Percentiles rank a stretch among this genome's conserved stretches.
Conservation (phyloP, 208 protist genomes). For the Wallacemonas sp. region DNA sequence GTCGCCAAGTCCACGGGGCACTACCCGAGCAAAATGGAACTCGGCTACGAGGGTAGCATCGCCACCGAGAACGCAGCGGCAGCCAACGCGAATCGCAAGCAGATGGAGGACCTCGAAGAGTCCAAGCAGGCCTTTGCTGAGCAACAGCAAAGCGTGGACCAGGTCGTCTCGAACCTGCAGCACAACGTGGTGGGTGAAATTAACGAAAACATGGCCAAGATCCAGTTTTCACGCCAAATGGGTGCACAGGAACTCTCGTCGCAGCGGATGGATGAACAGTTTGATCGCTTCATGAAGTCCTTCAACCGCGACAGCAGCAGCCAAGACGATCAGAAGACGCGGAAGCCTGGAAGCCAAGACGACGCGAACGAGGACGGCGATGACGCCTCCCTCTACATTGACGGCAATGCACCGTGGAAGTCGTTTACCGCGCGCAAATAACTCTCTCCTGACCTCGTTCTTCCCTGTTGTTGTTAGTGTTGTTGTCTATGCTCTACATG, state of each 20-base stretch:
- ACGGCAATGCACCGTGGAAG: conserved; percentile 86
- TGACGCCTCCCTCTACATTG: conserved; percentile 49
- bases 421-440: conserved; percentile 48
- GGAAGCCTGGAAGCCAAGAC: neutral
- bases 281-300: conserved; percentile 85
- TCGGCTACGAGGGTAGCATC: conserved; percentile 87
- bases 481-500: too few species aligned
- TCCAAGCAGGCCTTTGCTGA: conserved; percentile 32
- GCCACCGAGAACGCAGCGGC: conserved; percentile 54
- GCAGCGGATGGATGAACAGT: conserved; percentile 87
- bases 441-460: neutral
- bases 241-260: conserved; percentile 66
- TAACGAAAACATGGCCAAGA: conserved; percentile 82
- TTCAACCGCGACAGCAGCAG: conserved; percentile 40
- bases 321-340: neutral
- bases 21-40: conserved; percentile 76
- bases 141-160: conserved; percentile 23
- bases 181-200: conserved; percentile 50
- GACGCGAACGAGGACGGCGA: neutral
- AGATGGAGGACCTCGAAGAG: conserved; percentile 56
- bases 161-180: conserved; percentile 20
- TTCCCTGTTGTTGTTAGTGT: too few species aligned
- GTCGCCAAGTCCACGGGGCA: conserved; percentile 45
- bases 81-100: conserved; percentile 35
- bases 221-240: conserved; percentile 71